Conservation (phyloP, 768 basidiomycete genomes). For the Butyriboletus loyo region DNA sequence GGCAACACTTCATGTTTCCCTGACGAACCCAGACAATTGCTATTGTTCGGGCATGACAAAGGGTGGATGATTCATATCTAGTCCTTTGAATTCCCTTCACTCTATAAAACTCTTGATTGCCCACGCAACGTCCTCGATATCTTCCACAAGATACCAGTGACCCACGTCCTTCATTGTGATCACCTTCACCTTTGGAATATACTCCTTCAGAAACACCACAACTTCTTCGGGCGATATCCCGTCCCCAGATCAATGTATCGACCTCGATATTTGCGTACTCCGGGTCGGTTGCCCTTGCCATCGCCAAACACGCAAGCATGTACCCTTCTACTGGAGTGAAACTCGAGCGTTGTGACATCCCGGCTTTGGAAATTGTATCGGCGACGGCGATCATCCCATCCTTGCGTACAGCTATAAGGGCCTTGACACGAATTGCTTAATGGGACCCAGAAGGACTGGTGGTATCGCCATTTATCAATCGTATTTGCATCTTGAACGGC, state of each 20-base stretch:
- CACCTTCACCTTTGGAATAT: background rate
- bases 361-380: background rate
- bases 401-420: background rate
- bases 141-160: slow-evolving; percentile 6
- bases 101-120: slow-evolving; percentile 1
- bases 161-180: background rate
- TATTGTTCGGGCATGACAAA: background rate
- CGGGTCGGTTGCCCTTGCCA: background rate
- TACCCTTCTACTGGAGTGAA: background rate
- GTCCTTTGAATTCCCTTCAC: background rate
- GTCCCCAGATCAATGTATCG: slow-evolving; percentile 4
- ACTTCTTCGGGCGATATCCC: background rate
- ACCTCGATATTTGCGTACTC: background rate
- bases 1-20: background rate
- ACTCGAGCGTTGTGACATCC: background rate
- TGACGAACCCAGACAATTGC: background rate
- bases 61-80: background rate
- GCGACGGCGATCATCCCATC: slow-evolving; percentile 8
- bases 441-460: background rate
- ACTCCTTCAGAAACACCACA: slow-evolving; percentile 1
- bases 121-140: slow-evolving; percentile 1
- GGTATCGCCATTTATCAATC: background rate
- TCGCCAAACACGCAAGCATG: background rate
- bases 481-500: no score
- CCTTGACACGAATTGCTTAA: background rate